Conservation (phyloP, 1,139 yeast genomes). For the Taphrina wiesneri region DNA sequence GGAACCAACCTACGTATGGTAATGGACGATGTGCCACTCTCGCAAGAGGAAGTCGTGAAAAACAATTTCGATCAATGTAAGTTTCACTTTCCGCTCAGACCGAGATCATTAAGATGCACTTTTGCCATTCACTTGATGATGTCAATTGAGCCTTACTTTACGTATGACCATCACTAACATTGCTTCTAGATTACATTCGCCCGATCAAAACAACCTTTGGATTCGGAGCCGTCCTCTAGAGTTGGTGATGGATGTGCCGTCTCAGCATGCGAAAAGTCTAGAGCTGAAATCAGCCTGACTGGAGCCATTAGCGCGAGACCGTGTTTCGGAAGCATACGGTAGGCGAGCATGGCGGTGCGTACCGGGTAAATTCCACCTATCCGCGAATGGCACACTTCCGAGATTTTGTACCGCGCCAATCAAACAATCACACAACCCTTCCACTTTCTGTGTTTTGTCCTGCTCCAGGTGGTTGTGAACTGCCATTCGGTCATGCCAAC, state of each 20-base stretch:
- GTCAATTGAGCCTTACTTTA: no score
- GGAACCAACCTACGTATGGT: constrained; percentile 80
- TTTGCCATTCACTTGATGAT: neutral
- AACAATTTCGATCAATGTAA: constrained; percentile 66
- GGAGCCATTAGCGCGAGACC: neutral
- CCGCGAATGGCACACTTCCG: neutral
- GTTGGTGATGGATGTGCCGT: neutral
- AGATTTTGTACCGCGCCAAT: neutral
- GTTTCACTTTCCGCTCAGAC: constrained; percentile 77
- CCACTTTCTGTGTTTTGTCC: no score
- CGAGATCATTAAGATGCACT: constrained; percentile 46
- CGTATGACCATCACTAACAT: neutral
- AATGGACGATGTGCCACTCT: constrained; percentile 90
- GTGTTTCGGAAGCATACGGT: neutral
- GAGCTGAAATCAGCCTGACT: neutral
- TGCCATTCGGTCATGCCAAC: no score
- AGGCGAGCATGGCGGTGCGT: neutral
- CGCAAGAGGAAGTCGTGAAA: constrained; percentile 90
- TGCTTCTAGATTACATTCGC: constrained; percentile 22
- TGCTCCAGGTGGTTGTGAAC: no score
- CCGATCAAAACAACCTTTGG: constrained; percentile 34
- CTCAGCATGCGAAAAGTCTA: neutral
- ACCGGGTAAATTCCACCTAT: neutral
- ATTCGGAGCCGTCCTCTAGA: constrained; percentile 35
- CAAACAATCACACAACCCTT: neutral